Evolutionary conservation across 345 rosid genomes (phyloP).

Genomic region (Brassica carinata): DNA sequence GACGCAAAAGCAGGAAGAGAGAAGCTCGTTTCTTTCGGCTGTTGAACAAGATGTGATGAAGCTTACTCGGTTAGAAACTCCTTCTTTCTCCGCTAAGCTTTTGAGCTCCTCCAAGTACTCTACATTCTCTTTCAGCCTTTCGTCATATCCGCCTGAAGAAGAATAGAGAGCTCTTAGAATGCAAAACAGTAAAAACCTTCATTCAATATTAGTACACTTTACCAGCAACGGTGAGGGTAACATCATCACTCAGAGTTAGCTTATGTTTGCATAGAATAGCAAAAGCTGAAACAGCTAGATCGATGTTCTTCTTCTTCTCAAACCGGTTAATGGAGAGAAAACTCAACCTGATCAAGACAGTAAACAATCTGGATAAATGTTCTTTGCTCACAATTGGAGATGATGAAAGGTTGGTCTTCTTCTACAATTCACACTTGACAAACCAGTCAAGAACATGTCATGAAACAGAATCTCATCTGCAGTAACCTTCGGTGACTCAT

Average conservation of each 20-base stretch:
- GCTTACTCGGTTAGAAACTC: conserved; percentile 54
- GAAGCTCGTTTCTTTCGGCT: conserved; percentile 80
- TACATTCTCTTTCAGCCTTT: conserved; percentile 76
- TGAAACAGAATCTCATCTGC: conserved; percentile 1
- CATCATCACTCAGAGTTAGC: conserved; percentile 50
- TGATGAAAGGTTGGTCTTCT: background rate
- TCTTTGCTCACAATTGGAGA: no score
- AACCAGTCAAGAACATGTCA: conserved; percentile 15
- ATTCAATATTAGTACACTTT: conserved; percentile 37
- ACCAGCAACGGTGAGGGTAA: conserved; percentile 76
- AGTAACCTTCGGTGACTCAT: background rate
- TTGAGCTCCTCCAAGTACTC: conserved; percentile 81
- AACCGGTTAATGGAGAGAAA: conserved; percentile 89
- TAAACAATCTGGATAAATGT: conserved; percentile 3
- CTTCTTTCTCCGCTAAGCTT: conserved; percentile 63
- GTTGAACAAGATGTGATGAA: conserved; percentile 87
- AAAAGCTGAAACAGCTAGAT: conserved; percentile 81
- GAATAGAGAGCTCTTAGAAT: conserved; percentile 16
- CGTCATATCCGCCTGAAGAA: conserved; percentile 84
- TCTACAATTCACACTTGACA: background rate
- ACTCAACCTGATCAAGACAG: conserved; percentile 58
- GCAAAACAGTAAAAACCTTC: conserved; percentile 10
- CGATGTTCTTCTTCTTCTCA: conserved; percentile 87
- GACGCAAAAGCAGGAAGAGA: conserved; percentile 72
- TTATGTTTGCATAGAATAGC: conserved; percentile 58